phyloP scores from a whole-genome alignment of 2,329 filamentous ascomycete genomes.

The Fusarium sp. region DNA sequence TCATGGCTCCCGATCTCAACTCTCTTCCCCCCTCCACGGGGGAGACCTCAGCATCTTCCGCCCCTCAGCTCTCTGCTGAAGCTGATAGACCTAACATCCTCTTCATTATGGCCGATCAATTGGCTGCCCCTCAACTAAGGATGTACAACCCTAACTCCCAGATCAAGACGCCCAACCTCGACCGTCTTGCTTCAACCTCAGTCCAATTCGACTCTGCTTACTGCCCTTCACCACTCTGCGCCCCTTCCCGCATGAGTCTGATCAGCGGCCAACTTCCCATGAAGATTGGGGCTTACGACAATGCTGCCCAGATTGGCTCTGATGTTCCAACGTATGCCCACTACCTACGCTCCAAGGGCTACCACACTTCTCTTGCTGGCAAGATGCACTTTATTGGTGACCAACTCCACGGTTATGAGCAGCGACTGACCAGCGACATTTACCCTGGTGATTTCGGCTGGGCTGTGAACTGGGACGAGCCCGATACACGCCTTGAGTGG shows the following conservation, averaged over 20 bases:
- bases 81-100: constrained; percentile 59
- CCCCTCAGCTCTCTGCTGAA: constrained; percentile 38
- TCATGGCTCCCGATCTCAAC: constrained; percentile 81
- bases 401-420: constrained; percentile 94
- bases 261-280: constrained; percentile 92
- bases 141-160: constrained; percentile 91
- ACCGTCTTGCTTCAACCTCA: constrained; percentile 82
- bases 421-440: constrained; percentile 92
- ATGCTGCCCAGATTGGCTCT: constrained; percentile 84
- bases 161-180: constrained; percentile 92
- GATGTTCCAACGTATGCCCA: constrained; percentile 93
- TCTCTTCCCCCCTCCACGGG: constrained; percentile 71
- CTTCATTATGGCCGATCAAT: constrained; percentile 97
- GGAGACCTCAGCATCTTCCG: constrained; percentile 33
- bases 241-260: constrained; percentile 93
- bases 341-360: constrained; percentile 85
- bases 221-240: constrained; percentile 93
- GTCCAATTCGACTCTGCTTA: constrained; percentile 96
- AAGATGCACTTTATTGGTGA: constrained; percentile 99
- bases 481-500: constrained; percentile 88
- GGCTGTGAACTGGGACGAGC: constrained; percentile 96
- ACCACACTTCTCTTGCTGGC: constrained; percentile 90
- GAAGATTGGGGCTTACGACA: constrained; percentile 93
- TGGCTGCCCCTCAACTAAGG: constrained; percentile 89
- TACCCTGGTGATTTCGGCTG: constrained; percentile 95